Conservation (phyloP, 371 early-diverging fungal species). For the Haplosporangium sp. region DNA sequence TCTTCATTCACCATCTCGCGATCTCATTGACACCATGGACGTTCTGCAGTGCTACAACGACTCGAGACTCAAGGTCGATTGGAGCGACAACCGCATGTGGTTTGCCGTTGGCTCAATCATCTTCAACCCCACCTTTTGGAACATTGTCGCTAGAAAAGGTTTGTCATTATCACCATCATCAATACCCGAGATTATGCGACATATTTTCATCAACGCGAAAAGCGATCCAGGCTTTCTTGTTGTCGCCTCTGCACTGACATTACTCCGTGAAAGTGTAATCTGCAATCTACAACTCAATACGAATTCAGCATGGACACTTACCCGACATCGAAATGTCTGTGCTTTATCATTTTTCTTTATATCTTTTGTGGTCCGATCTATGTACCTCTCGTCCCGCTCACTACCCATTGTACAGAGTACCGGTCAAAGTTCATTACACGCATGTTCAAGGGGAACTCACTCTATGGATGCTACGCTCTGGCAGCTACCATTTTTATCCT, state of each 20-base stretch:
- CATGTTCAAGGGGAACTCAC: slow-evolving; percentile 74
- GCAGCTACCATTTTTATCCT: slow-evolving; percentile 84
- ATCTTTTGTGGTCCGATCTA: background rate
- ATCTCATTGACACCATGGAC: slow-evolving; percentile 21
- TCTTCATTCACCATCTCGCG: background rate
- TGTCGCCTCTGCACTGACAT: no score
- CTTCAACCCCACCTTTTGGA: slow-evolving; percentile 94
- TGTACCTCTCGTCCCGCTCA: background rate
- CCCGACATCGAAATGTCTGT: background rate
- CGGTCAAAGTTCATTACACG: slow-evolving; percentile 75
- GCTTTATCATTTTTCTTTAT: background rate
- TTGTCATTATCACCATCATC: background rate
- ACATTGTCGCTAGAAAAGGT: slow-evolving; percentile 86
- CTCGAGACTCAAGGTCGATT: slow-evolving; percentile 59
- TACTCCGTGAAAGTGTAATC: no score
- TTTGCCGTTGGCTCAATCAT: slow-evolving; percentile 75
- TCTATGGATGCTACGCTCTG: slow-evolving; percentile 82
- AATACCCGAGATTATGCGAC: no score
- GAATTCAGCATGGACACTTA: no score
- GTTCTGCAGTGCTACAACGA: slow-evolving; percentile 35
- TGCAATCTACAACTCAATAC: no score
- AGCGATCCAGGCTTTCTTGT: no score
- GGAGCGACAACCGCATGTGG: slow-evolving; percentile 75
- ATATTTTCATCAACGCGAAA: no score
- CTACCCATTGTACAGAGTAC: slow-evolving; percentile 70